Conservation (phyloP, 139 green algal species). For the Mesotaenium endlicherianum region DNA sequence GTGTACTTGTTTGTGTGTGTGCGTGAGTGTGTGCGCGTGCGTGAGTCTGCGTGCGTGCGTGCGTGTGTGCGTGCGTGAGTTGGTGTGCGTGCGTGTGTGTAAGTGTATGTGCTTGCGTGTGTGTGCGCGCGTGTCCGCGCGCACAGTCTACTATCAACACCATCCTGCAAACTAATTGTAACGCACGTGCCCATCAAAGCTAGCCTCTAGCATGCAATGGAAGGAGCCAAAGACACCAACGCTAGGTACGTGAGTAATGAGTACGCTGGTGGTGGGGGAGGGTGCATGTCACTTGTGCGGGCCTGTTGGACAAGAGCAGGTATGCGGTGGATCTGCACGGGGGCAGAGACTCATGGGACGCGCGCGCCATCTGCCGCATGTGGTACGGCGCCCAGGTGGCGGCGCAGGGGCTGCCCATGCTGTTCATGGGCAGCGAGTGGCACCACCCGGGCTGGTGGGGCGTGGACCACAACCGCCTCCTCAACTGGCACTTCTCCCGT, state of each 20-base stretch:
- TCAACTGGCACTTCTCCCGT: conserved; percentile 48
- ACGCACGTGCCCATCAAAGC: too few species aligned
- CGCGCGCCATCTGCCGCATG: conserved; percentile 57
- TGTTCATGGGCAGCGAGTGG: conserved; percentile 70
- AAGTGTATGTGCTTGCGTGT: neutral
- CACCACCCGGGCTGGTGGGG: conserved; percentile 65
- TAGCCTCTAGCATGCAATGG: too few species aligned
- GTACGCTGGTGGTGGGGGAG: too few species aligned
- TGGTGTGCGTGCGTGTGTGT: too few species aligned
- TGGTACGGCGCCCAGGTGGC: conserved; percentile 62
- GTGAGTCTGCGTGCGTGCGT: too few species aligned
- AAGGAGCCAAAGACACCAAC: too few species aligned
- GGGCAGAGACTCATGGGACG: conserved; percentile 52
- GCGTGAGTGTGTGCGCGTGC: too few species aligned
- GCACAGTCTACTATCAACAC: neutral
- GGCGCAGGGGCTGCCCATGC: conserved; percentile 66
- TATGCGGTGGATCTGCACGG: conserved; percentile 53
- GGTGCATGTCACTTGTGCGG: too few species aligned
- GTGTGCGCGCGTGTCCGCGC: neutral
- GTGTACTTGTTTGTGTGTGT: too few species aligned
- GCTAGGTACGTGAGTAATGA: too few species aligned
- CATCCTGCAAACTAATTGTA: too few species aligned
- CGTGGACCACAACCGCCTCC: conserved; percentile 49
- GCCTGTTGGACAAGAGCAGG: conserved; percentile 22
- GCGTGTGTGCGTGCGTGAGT: too few species aligned